Evolutionary conservation across 441 rosid species (phyloP).

Genomic region (Gossypium laxum): DNA sequence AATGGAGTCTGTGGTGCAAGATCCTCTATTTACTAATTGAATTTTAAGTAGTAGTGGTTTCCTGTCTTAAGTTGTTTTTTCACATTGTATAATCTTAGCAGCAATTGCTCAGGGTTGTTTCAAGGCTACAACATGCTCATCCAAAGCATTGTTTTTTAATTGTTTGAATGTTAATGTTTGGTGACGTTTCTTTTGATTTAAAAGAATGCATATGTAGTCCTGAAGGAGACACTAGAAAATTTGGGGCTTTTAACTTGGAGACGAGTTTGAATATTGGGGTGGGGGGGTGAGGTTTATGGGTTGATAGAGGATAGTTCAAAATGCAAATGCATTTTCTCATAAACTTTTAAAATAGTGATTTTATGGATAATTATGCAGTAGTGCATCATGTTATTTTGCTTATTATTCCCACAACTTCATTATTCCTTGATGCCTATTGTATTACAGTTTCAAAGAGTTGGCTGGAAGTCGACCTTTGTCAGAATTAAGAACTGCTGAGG

Average conservation of each 20-base stretch:
- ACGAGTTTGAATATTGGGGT: not conserved
- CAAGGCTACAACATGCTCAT: not conserved
- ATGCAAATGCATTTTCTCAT: not conserved
- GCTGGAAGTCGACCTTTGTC: conserved; percentile 64
- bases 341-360: not conserved
- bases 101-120: not conserved
- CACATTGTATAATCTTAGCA: not conserved
- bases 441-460: conserved; percentile 69
- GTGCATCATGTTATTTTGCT: not conserved
- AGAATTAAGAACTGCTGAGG: conserved; percentile 68
- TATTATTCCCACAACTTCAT: conserved; percentile 7
- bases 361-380: not conserved
- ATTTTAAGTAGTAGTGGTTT: not conserved
- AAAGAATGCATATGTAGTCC: not conserved
- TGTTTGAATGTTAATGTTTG: not conserved
- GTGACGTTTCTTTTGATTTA: not conserved
- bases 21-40: not conserved
- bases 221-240: not conserved
- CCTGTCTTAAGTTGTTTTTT: not conserved
- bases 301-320: not conserved
- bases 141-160: not conserved
- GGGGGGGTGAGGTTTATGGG: not conserved
- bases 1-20: not conserved
- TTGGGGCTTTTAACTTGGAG: not conserved
- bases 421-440: conserved; percentile 15